Conservation (phyloP, 208 protist genomes). For the Leishmania guyanensis region DNA sequence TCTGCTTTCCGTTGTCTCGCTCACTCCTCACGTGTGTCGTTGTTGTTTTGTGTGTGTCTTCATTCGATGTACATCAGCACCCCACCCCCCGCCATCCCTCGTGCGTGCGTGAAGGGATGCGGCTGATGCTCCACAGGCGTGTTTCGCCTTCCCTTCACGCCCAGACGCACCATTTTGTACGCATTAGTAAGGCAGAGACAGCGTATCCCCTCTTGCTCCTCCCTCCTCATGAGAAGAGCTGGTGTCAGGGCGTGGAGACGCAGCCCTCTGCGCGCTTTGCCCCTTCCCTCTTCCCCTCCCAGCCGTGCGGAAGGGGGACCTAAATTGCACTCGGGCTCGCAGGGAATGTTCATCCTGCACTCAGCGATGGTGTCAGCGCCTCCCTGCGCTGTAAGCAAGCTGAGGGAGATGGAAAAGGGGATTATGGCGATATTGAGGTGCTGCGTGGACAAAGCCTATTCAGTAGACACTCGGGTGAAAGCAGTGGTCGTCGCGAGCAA, state of each 20-base stretch:
- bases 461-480: too few relatives aligned
- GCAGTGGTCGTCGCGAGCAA: not conserved
- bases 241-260: not conserved
- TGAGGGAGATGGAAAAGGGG: not conserved
- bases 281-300: too few relatives aligned
- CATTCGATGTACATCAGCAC: not conserved
- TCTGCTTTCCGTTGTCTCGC: not conserved
- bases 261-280: not conserved
- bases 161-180: too few relatives aligned
- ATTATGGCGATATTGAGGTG: not conserved
- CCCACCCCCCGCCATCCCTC: not conserved
- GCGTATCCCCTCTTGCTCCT: not conserved
- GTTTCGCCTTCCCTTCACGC: too few relatives aligned
- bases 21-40: not conserved
- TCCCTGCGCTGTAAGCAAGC: not conserved
- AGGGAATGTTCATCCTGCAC: not conserved
- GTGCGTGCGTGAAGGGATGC: too few relatives aligned
- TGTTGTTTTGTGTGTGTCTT: not conserved
- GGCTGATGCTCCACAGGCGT: too few relatives aligned
- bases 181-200: too few relatives aligned
- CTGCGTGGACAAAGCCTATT: not conserved
- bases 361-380: not conserved
- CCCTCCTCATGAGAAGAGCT: not conserved
- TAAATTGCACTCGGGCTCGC: too few relatives aligned
- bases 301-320: too few relatives aligned